Evolutionary conservation across 2,329 filamentous ascomycete genomes (phyloP).

Genomic region (Zymoseptoria crescenta): DNA sequence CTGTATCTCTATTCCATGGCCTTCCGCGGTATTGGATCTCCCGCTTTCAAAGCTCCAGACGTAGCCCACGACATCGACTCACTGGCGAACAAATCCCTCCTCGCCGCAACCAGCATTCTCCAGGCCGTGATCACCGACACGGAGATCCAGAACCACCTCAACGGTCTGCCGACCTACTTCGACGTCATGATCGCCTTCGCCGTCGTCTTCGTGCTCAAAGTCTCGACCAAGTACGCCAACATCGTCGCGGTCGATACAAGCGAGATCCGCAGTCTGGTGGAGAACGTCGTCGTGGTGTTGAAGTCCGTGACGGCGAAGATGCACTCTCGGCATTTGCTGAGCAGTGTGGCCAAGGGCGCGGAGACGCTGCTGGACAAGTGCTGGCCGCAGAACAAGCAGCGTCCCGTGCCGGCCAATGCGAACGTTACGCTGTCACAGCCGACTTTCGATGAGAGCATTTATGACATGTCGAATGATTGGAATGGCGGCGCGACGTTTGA

Average conservation of each 20-base stretch:
- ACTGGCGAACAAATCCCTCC: conserved; percentile 20
- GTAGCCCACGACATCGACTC: conserved; percentile 25
- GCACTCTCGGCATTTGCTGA: conserved; percentile 25
- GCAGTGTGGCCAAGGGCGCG: conserved; percentile 21
- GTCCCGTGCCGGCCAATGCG: conserved; percentile 21
- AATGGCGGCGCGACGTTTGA: conserved; percentile 18
- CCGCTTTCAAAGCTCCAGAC: conserved; percentile 18
- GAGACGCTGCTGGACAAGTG: conserved; percentile 22
- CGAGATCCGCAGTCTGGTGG: conserved; percentile 20
- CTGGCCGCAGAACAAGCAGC: conserved; percentile 8
- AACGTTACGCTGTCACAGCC: conserved; percentile 24
- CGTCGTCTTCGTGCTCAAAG: conserved; percentile 26
- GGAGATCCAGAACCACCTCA: conserved; percentile 23
- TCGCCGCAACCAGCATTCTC: conserved; percentile 23
- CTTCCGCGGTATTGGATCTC: conserved; percentile 20
- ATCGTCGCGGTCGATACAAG: conserved; percentile 22
- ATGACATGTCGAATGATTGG: conserved; percentile 21
- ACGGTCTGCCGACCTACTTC: conserved; percentile 27
- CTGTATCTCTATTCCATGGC: conserved; percentile 24
- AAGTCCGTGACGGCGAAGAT: conserved; percentile 23
- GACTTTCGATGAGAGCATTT: conserved; percentile 23
- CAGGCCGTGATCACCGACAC: conserved; percentile 19
- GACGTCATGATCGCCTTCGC: conserved; percentile 28
- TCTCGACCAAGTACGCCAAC: conserved; percentile 24
- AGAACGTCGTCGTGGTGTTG: conserved; percentile 20